Base-by-base conservation (phyloP, 2,329 filamentous ascomycete species). In the Fusarium tupiense region DNA sequence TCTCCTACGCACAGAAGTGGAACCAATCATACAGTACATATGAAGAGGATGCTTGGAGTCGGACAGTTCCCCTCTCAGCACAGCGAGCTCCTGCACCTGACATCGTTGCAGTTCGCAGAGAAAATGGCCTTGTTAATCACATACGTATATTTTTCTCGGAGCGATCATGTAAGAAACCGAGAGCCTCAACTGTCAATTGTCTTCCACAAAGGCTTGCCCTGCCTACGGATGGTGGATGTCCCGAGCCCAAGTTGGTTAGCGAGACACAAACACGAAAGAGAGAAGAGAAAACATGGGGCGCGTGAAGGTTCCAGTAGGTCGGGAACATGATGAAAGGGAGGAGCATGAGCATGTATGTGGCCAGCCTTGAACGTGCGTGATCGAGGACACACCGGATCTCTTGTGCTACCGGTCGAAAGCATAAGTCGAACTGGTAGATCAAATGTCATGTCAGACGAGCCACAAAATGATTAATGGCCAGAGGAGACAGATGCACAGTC, bases 301-400 rank as follows among this genome's bases (percentile, higher is more conserved):
- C 31, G 26, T 41, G 54, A 49, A 49, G 64, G 53, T 61, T 61
- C 53, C 65, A 71, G 43, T 37, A 33, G 26, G 29, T 54, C 56
- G 68, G 66, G 46, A 72, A 68, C 20, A 24, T 44, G 60, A 46
- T 54, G 64, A 41, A 56, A 53, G 33, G 50, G 50, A 53, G 24
- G 62, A 70, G 67, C 59, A 74, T 49, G 46, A 40, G 38, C 19
- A 29, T 70, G 26, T 56, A 59, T 44, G 66, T 64, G 61, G 47
- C 62, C 62, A 70, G 56, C 63, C 46, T 57, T 64, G 59, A 56
- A 69, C 31, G 62, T 76, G 74, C 76, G 76, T 76, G 72, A 78
- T 78, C 76, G 69, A 64, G 52, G 61, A 54, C 61, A 71, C 69
- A 62, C 69, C 56, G 67, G 68, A 78, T 78, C 75, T 76, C 67